phyloP scores from a whole-genome alignment of 306 rosid genomes.

The Amphicarpaea edgeworthii region DNA sequence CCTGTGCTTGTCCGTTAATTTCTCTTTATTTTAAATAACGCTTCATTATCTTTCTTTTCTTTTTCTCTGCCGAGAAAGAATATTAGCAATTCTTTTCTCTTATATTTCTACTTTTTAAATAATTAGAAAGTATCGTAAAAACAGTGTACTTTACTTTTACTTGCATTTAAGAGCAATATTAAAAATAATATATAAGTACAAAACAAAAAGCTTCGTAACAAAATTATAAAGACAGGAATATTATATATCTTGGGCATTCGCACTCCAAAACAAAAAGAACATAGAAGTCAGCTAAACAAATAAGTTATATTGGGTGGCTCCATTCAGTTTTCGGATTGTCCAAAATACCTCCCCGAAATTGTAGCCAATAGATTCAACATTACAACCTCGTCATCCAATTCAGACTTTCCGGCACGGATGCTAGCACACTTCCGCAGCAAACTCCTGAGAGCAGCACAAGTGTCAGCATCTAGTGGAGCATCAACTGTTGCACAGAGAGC shows the following conservation, averaged over 20 bases:
- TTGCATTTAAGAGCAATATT: no score
- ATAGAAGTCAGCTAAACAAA: not conserved
- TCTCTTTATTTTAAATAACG: no score
- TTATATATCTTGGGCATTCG: not conserved
- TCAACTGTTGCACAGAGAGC: slow-evolving; percentile 81
- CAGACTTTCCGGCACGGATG: slow-evolving; percentile 70
- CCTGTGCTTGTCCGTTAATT: no score
- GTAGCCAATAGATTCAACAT: slow-evolving; percentile 82
- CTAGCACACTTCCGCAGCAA: slow-evolving; percentile 84
- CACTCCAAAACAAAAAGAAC: not conserved
- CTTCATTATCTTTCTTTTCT: no score
- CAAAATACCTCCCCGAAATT: slow-evolving; percentile 79
- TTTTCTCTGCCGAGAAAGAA: no score
- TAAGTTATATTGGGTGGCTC: slow-evolving; percentile 13
- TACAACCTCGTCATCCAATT: slow-evolving; percentile 69
- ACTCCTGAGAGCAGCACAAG: slow-evolving; percentile 72
- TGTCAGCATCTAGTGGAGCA: slow-evolving; percentile 76
- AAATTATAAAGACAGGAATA: not conserved
- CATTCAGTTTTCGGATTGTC: slow-evolving; percentile 64
- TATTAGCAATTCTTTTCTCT: no score
- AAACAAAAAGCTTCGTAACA: no score
- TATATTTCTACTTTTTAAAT: no score
- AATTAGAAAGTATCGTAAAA: no score
- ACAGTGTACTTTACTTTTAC: not conserved
- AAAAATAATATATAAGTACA: not conserved